Conservation (phyloP, 441 rosid genomes). For the Adansonia madagascariensis region DNA sequence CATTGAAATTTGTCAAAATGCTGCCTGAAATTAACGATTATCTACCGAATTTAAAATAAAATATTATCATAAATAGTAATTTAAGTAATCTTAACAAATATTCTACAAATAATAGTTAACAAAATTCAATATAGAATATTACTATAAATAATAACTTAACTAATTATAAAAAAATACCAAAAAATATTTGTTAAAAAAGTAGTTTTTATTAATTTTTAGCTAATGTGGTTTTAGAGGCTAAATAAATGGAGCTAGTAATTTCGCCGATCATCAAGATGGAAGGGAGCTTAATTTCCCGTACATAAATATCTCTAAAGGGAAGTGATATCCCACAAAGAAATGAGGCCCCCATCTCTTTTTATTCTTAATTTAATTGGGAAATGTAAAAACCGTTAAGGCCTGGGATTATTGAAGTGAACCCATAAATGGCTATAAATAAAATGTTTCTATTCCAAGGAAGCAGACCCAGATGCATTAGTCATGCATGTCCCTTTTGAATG, state of each 20-base stretch:
- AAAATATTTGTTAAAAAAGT: too few species aligned
- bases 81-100: too few species aligned
- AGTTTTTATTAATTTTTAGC: too few species aligned
- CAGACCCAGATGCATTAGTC: constrained; percentile 10
- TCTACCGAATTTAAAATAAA: too few species aligned
- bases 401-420: constrained; percentile 15
- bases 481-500: background rate
- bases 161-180: too few species aligned
- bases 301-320: background rate
- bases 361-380: background rate
- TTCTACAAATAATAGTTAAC: too few species aligned
- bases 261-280: background rate
- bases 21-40: too few species aligned
- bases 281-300: background rate
- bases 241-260: background rate
- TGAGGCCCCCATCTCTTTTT: background rate
- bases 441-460: constrained; percentile 22
- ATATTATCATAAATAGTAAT: too few species aligned
- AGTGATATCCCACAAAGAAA: too few species aligned
- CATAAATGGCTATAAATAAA: constrained; percentile 21
- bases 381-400: constrained; percentile 15
- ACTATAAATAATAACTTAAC: too few species aligned
- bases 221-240: background rate
- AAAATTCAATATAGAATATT: too few species aligned
- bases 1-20: too few species aligned